Evolutionary conservation across 257 asterid genomes (phyloP).

Genomic region (Voacanga thouarsii): DNA sequence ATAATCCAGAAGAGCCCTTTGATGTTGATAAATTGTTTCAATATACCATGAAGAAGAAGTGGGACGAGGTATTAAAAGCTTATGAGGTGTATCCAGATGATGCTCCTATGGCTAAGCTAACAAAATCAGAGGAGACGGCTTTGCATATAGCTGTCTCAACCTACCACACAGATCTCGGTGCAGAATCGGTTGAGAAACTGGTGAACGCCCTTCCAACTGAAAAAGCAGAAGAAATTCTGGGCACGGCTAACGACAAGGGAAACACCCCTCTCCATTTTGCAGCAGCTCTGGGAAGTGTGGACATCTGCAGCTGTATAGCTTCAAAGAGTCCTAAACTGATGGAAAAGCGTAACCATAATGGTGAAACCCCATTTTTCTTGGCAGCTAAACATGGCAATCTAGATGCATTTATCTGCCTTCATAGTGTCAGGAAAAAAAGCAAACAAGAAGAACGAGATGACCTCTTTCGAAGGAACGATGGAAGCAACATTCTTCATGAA

Average conservation of each 20-base stretch:
- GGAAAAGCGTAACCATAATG: constrained; percentile 16
- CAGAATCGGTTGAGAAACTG: constrained; percentile 10
- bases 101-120: constrained; percentile 23
- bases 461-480: constrained; percentile 37
- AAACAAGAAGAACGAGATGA: background rate
- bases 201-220: background rate
- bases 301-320: constrained; percentile 21
- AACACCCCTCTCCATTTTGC: constrained; percentile 54
- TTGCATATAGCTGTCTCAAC: constrained; percentile 46
- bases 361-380: constrained; percentile 46
- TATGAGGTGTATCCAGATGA: background rate
- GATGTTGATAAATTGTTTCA: constrained; percentile 20
- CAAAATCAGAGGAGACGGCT: constrained; percentile 45
- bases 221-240: background rate
- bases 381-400: constrained; percentile 40
- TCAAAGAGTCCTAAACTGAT: constrained; percentile 9
- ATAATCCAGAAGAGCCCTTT: background rate
- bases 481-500: constrained; percentile 39
- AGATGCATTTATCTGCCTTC: constrained; percentile 28
- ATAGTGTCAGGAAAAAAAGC: background rate
- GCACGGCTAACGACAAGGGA: constrained; percentile 26
- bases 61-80: constrained; percentile 21
- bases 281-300: constrained; percentile 36
- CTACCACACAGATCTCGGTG: constrained; percentile 10
- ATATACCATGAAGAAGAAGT: constrained; percentile 29